Evolutionary conservation across 768 basidiomycete genomes (phyloP), one percentile per base, ranked within the genome.

Genomic region (Xerocomus spinulosus): DNA sequence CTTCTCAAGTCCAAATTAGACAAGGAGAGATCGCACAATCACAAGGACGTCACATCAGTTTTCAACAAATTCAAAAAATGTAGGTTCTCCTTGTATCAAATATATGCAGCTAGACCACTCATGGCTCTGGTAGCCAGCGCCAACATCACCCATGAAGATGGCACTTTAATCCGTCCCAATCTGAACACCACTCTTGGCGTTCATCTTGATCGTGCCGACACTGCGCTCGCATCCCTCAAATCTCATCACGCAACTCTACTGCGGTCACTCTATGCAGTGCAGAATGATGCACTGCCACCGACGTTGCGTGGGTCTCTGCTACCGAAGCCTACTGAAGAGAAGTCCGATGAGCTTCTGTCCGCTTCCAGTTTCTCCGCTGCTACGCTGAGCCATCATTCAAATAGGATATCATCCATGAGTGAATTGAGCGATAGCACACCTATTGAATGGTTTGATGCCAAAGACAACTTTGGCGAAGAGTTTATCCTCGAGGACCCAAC

Each of bases 401-500:
- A 71, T 45, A 73, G 75, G 28, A 60, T 72, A 42, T 81, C 80
- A 10, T 69, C 75, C 29, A 60, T 71, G 30, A 80, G 78, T 2
- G 74, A 74, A 25, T 60, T 69, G 23, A 78, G 75, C 37, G 81
- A 79, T 45, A 76, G 74, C 25, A 52, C 28, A 23, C 61, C 74
- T 46, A 69, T 73, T 42, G 79, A 89, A 57, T 92, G 88, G 88
- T 90, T 78, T 57, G 89, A 92, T 55, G 89, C 88, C 9, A 68
- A 75, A 33, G 85, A 83, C 43, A 23, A 52, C 48, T 46, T 62
- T 6, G 72, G 64, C 38, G 57, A 66, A 50, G 89, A 92, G 60
- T 89, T 83, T 60, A 60, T 86, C 2, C 67, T 90, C 54, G 79
- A 82, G 38, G 61, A 67, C 15, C 69, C 71, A 4, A 61, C 64